Evolutionary conservation across 75 land plant genomes (phyloP).

Genomic region (Larix kaempferi): DNA sequence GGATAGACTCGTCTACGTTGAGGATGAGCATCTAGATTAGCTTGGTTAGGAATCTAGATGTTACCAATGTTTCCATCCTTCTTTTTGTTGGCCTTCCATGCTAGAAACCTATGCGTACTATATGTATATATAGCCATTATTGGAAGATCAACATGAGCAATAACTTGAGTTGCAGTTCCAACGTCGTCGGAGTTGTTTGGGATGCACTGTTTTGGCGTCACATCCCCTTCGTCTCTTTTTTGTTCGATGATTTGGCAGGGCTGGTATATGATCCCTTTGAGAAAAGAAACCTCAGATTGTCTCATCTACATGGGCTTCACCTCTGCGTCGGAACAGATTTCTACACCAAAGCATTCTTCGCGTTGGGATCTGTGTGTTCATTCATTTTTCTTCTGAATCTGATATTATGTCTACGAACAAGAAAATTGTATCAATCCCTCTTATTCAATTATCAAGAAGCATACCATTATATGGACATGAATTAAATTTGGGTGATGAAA

Average conservation of each 20-base stretch:
- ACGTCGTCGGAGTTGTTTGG: constrained; percentile 70
- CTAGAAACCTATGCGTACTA: constrained; percentile 14
- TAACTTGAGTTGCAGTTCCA: constrained; percentile 57
- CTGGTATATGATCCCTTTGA: constrained; percentile 36
- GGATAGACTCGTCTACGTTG: too few relatives aligned
- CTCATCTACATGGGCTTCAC: not conserved
- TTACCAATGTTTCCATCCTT: constrained; percentile 49
- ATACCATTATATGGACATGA: not conserved
- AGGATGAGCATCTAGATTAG: constrained; percentile 40
- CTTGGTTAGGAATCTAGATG: constrained; percentile 55
- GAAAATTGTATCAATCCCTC: not conserved
- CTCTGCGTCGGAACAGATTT: constrained; percentile 50
- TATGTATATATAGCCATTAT: constrained; percentile 28
- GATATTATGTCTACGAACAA: constrained; percentile 37
- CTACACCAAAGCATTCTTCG: constrained; percentile 41
- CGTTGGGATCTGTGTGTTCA: constrained; percentile 38
- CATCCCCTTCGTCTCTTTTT: constrained; percentile 61
- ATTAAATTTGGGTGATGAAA: too few relatives aligned
- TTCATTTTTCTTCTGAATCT: constrained; percentile 30
- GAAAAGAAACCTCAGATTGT: not conserved
- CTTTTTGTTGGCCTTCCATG: constrained; percentile 25
- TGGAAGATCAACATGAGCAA: constrained; percentile 56
- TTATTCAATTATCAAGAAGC: not conserved
- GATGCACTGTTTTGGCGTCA: constrained; percentile 45
- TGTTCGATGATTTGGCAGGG: constrained; percentile 60